phyloP scores from a whole-genome alignment of 2,329 filamentous ascomycete genomes.

The Colletotrichum sp. region DNA sequence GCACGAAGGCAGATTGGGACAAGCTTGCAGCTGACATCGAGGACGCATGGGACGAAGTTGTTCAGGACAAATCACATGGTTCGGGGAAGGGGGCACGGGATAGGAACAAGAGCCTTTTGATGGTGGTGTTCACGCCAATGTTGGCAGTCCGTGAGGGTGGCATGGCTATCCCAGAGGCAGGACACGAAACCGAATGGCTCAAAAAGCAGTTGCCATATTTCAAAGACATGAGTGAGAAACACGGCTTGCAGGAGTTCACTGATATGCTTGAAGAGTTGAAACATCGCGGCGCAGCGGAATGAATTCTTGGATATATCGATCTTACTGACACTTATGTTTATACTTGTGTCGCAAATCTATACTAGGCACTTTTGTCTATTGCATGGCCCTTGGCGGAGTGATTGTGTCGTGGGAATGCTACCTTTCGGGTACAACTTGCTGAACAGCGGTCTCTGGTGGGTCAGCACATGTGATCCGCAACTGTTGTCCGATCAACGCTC shows the following conservation, averaged over 20 bases:
- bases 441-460: background rate
- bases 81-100: background rate
- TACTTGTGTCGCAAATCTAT: background rate
- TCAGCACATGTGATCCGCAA: background rate
- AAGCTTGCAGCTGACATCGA: background rate
- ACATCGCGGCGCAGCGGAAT: background rate
- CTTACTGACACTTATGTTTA: background rate
- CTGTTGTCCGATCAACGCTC: background rate
- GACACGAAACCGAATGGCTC: background rate
- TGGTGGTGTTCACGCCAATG: background rate
- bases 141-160: background rate
- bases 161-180: background rate
- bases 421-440: background rate
- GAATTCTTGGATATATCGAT: background rate
- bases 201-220: background rate
- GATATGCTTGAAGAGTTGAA: background rate
- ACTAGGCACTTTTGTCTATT: background rate
- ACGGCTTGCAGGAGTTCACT: background rate
- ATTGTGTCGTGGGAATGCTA: background rate
- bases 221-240: background rate
- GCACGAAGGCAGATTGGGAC: constrained; percentile 3
- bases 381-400: background rate
- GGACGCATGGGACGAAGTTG: background rate
- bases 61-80: background rate
- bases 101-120: background rate